phyloP scores from a whole-genome alignment of 78 protist species.

The Planoprotostelium fungivorum region DNA sequence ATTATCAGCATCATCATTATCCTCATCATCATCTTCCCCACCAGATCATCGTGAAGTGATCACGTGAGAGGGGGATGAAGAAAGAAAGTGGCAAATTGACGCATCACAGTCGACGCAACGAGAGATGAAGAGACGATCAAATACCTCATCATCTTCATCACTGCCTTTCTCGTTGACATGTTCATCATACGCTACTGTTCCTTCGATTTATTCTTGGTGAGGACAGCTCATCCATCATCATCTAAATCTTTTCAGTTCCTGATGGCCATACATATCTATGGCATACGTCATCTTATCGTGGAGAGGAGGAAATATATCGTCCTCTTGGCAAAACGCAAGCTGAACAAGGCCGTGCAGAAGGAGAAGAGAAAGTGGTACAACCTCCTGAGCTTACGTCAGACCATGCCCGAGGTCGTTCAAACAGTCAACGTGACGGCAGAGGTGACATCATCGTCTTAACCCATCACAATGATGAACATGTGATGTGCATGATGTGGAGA shows the following conservation, averaged over 20 bases:
- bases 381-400: not conserved
- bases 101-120: not conserved
- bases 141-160: not conserved
- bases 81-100: not conserved
- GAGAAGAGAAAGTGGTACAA: not conserved
- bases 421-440: too few species aligned
- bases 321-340: not conserved
- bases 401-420: too few species aligned
- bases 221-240: not conserved
- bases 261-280: not conserved
- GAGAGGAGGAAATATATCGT: not conserved
- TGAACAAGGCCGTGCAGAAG: not conserved
- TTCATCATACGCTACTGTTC: not conserved
- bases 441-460: too few species aligned
- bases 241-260: not conserved
- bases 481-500: too few species aligned
- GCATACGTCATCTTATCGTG: not conserved
- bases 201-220: not conserved
- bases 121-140: not conserved
- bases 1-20: too few species aligned
- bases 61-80: not conserved
- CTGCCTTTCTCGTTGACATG: not conserved
- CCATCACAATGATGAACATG: too few species aligned
- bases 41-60: too few species aligned
- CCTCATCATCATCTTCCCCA: too few species aligned